phyloP scores from a whole-genome alignment of 164 flowering plant genomes.

The Chimonanthus salicifolius region DNA sequence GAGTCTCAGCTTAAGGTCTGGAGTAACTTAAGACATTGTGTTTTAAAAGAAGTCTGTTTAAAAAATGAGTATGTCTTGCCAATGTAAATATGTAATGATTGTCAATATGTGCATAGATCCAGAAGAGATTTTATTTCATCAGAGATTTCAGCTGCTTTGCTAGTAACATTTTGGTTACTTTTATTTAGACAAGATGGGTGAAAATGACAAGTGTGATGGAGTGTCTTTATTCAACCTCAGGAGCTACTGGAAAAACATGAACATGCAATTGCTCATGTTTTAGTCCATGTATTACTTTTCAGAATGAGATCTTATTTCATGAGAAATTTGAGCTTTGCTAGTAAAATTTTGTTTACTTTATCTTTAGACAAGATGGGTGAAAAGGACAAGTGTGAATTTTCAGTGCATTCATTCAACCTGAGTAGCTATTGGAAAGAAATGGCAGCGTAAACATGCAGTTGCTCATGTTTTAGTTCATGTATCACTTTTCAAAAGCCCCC shows the following conservation, averaged over 20 bases:
- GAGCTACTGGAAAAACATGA: neutral
- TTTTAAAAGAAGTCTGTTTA: too few species aligned
- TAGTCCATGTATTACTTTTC: neutral
- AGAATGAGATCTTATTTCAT: too few species aligned
- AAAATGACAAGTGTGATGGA: neutral
- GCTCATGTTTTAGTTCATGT: neutral
- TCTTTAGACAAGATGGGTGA: neutral
- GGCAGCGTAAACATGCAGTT: neutral
- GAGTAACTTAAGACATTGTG: too few species aligned
- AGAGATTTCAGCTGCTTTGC: neutral
- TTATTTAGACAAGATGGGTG: neutral
- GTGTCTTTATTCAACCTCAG: neutral
- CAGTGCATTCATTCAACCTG: neutral
- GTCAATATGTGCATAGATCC: too few species aligned
- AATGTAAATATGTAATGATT: too few species aligned
- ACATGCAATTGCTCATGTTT: neutral
- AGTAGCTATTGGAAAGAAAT: neutral
- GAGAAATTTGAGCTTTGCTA: neutral
- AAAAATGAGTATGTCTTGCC: too few species aligned
- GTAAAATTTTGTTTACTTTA: neutral
- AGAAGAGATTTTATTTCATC: too few species aligned
- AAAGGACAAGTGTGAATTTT: neutral
- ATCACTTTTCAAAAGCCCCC: neutral
- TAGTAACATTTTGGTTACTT: neutral
- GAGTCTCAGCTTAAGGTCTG: too few species aligned